Percentiles rank a stretch among this genome's conserved stretches.
phyloP scores from a whole-genome alignment of 1,284 basidiomycete genomes.

The Sporisorium exsertum region DNA sequence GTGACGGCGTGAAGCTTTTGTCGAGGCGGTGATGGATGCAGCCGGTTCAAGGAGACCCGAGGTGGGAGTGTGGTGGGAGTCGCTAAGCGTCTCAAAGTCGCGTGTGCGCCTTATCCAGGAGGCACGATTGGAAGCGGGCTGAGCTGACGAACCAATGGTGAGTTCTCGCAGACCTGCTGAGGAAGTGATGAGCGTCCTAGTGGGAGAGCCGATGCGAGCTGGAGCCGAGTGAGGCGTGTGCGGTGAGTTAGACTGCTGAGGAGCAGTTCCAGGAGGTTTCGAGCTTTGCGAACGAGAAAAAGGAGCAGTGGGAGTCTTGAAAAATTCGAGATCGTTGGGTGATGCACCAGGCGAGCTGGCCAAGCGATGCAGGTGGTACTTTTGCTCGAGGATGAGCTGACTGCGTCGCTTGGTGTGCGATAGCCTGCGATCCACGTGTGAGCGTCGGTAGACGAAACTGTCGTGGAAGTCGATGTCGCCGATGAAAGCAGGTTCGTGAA shows the following conservation, averaged over 20 bases:
- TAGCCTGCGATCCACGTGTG: conserved; percentile 35
- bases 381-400: conserved; percentile 53
- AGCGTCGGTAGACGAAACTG: conserved; percentile 27
- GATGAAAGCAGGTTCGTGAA: conserved; percentile 22
- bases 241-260: conserved; percentile 15
- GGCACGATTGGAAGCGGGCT: conserved; percentile 43
- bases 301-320: background rate
- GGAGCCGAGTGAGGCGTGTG: conserved; percentile 27
- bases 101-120: conserved; percentile 36
- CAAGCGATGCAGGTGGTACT: conserved; percentile 34
- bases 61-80: conserved; percentile 23
- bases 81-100: conserved; percentile 35
- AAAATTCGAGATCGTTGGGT: background rate
- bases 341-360: conserved; percentile 13
- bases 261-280: conserved; percentile 34
- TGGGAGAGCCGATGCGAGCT: conserved; percentile 1
- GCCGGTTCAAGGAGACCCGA: conserved; percentile 18
- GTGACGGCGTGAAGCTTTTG: conserved; percentile 36
- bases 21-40: conserved; percentile 10
- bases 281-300: conserved; percentile 9
- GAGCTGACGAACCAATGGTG: conserved; percentile 39
- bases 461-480: conserved; percentile 35
- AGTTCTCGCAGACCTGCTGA: conserved; percentile 35
- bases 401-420: conserved; percentile 32
- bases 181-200: conserved; percentile 1